These are phyloP conservation scores for Hypericum androsaemum DNA, from an alignment of 345 rosid genomes.

Conservation along the genomic window DNA sequence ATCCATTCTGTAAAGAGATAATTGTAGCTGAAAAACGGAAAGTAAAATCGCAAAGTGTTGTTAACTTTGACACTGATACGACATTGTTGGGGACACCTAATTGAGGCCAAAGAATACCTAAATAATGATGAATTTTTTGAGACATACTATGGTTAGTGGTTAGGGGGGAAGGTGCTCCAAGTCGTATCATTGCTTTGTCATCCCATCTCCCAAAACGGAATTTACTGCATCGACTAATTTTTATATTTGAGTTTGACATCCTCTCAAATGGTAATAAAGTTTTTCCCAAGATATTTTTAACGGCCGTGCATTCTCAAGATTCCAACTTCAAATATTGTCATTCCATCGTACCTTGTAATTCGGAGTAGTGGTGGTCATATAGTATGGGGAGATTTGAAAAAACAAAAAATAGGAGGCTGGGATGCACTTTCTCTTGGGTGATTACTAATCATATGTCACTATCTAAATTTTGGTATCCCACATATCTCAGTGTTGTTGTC, in stretches of 20 bases:
- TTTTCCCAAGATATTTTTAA: too few relatives aligned
- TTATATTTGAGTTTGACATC: too few relatives aligned
- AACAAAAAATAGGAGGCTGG: neutral
- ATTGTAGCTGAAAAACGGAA: conserved; percentile 16
- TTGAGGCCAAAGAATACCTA: conserved; percentile 17
- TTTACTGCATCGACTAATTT: neutral
- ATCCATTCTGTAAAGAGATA: conserved; percentile 73
- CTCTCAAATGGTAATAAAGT: too few relatives aligned
- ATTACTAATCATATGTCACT: conserved; percentile 30
- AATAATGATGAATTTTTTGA: conserved; percentile 21
- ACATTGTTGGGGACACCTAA: conserved; percentile 45
- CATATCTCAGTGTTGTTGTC: conserved; percentile 45
- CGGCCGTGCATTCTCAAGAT: too few relatives aligned
- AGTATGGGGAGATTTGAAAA: neutral
- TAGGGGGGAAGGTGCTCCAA: conserved; percentile 58
- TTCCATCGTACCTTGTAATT: too few relatives aligned
- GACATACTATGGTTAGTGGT: conserved; percentile 60
- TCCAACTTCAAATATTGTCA: too few relatives aligned
- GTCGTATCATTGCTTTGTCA: conserved; percentile 26
- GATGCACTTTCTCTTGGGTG: conserved; percentile 10
- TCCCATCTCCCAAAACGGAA: conserved; percentile 21
- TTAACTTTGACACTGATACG: conserved; percentile 40
- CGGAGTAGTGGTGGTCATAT: too few relatives aligned
- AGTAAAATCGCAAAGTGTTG: conserved; percentile 16
- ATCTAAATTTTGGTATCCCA: conserved; percentile 23